A percentile compares a stretch with the other conserved stretches of the same genome.
Conservation (phyloP, 2,329 filamentous ascomycete genomes). For the Colletotrichum gloeosporioides region DNA sequence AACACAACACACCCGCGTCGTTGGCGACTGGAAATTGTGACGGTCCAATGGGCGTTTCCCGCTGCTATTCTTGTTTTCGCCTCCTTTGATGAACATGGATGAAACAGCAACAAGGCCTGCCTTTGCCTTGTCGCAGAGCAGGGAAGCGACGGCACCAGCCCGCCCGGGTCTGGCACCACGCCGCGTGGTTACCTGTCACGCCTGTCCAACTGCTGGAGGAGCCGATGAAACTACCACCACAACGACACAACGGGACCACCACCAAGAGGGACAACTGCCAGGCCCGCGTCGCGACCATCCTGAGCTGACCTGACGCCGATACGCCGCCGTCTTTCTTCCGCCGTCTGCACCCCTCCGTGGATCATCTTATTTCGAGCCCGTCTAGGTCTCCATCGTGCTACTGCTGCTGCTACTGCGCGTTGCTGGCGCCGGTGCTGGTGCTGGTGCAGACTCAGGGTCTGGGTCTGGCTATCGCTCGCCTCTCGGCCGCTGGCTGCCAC, state of each 20-base stretch:
- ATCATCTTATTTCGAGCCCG: neutral
- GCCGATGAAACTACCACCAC: neutral
- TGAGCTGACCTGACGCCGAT: constrained; percentile 4
- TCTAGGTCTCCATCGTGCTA: neutral
- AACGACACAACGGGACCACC: neutral
- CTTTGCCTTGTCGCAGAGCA: neutral
- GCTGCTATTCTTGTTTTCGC: constrained; percentile 3
- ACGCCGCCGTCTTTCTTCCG: neutral
- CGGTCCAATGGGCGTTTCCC: constrained; percentile 1
- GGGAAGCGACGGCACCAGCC: neutral
- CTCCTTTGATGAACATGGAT: neutral
- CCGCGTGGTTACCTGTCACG: neutral
- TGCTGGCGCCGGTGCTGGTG: neutral
- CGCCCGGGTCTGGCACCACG: neutral
- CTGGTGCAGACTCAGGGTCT: neutral
- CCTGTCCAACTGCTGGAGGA: neutral
- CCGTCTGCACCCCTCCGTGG: constrained; percentile 4
- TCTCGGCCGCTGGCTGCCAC: neutral
- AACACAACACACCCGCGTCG: neutral
- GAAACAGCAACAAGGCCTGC: neutral
- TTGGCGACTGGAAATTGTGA: neutral
- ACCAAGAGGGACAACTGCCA: neutral
- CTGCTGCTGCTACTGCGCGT: neutral
- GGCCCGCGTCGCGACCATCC: constrained; percentile 13
- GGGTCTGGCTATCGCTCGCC: neutral